Evolutionary conservation across 768 basidiomycete genomes (phyloP), one percentile per base, ranked within the genome.

Genomic region (Mycena kentingensis): DNA sequence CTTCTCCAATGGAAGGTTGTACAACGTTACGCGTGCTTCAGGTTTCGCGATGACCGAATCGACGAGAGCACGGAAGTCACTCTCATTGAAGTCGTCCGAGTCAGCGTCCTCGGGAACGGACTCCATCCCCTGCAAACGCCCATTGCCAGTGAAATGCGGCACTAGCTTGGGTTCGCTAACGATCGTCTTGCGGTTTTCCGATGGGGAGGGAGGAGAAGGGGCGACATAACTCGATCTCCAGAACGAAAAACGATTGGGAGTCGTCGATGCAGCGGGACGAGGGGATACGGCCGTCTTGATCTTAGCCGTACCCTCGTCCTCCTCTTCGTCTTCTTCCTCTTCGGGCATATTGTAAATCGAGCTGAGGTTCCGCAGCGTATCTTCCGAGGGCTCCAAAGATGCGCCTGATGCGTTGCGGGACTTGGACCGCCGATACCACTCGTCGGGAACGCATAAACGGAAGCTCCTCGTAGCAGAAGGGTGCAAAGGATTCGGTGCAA

Each of bases 391-490:
- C 28, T 76, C 76, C 8, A 71, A 46, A 0, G 80, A 78, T 21
- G 73, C 64, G 13, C 70, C 68, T 2, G 82, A 81, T 2, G 76
- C 61, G 32, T 69, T 72, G 0, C 81, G 80, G 6, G 83, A 78
- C 55, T 79, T 87, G 18, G 83, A 81, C 16, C 87, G 80, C 51
- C 83, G 82, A 67, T 83, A 92, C 90, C 86, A 92, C 63, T 87
- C 85, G 47, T 87, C 87, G 2, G 87, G 87, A 7, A 93, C 81
- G 55, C 84, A 87, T 49, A 91, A 78, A 24, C 78, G 76, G 62
- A 87, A 81, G 7, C 58, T 63, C 8, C 81, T 80, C 18, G 61
- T 70, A 1, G 77, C 77, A 25, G 65, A 58, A 3, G 69, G 60
- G n/a, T 71, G 69, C 57, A 77, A 75, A 1, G 75, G 72, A 57